Evolutionary conservation across 495 filamentous ascomycete genomes (phyloP).

Genomic region (Gamarada debralockiae): DNA sequence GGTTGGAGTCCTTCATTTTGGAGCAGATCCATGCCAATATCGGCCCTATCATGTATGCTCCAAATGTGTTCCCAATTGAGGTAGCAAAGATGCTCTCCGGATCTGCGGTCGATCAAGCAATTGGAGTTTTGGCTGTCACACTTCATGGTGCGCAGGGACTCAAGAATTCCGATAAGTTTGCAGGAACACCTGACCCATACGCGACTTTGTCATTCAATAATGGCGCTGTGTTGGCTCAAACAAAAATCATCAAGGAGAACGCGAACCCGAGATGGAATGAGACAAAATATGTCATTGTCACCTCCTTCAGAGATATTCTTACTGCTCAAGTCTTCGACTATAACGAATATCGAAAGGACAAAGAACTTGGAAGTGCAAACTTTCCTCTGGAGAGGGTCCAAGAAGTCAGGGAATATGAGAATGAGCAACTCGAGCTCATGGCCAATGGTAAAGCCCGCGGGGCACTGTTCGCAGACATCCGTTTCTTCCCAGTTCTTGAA

Average conservation of each 20-base stretch:
- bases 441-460: conserved; percentile 82
- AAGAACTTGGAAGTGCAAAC: conserved; percentile 81
- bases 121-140: conserved; percentile 89
- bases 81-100: conserved; percentile 99
- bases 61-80: conserved; percentile 97
- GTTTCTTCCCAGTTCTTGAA: conserved; percentile 92
- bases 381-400: conserved; percentile 83
- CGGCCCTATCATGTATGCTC: conserved; percentile 93
- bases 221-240: conserved; percentile 74
- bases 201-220: conserved; percentile 82
- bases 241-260: conserved; percentile 81
- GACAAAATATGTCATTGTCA: conserved; percentile 91
- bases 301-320: conserved; percentile 79
- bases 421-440: conserved; percentile 77
- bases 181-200: conserved; percentile 92
- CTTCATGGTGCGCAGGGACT: conserved; percentile 87
- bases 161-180: conserved; percentile 92
- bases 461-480: conserved; percentile 73
- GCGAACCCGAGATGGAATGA: conserved; percentile 92
- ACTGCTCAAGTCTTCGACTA: conserved; percentile 84
- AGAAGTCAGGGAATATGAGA: conserved; percentile 72
- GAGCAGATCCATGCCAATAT: conserved; percentile 93
- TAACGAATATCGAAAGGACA: conserved; percentile 95
- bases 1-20: conserved; percentile 87
- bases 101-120: conserved; percentile 88